Conservation (phyloP, 805 yeast species). For the Candida pseudofarinosa region DNA sequence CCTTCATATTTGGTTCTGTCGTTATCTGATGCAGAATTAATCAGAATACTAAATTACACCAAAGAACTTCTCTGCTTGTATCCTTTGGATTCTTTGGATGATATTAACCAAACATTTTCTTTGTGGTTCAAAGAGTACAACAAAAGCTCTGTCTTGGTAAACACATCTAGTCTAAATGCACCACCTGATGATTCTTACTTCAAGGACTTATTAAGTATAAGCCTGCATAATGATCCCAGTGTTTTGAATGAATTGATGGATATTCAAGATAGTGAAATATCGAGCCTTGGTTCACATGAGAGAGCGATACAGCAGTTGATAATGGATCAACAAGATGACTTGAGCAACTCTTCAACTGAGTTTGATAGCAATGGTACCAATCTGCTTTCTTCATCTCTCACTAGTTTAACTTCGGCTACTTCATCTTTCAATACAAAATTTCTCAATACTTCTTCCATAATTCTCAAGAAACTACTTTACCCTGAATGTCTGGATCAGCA, state of each 20-base stretch:
- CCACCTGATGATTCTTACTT: slow-evolving; percentile 6
- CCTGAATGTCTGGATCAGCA: slow-evolving; percentile 6
- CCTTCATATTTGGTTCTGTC: slow-evolving; percentile 26
- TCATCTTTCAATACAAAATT: slow-evolving; percentile 24
- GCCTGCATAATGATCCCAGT: not conserved
- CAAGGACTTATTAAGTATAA: slow-evolving; percentile 4
- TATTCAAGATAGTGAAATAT: slow-evolving; percentile 31
- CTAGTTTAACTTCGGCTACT: slow-evolving; percentile 28
- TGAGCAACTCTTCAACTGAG: slow-evolving; percentile 18
- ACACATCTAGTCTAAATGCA: slow-evolving; percentile 22
- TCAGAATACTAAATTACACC: slow-evolving; percentile 23
- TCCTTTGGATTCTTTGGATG: slow-evolving; percentile 19
- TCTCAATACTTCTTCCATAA: slow-evolving; percentile 22
- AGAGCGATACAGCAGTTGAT: slow-evolving; percentile 18
- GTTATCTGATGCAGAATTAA: slow-evolving; percentile 24
- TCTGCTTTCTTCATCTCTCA: slow-evolving; percentile 33
- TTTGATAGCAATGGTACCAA: slow-evolving; percentile 12
- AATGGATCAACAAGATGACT: slow-evolving; percentile 20
- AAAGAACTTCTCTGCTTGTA: slow-evolving; percentile 19
- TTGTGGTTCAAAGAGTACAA: slow-evolving; percentile 36
- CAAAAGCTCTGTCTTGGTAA: slow-evolving; percentile 27
- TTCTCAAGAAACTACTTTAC: slow-evolving; percentile 26
- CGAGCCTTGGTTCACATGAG: slow-evolving; percentile 22
- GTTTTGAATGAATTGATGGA: slow-evolving; percentile 13
- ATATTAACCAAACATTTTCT: slow-evolving; percentile 19